Evolutionary conservation across 169 alveolate species (phyloP), one percentile per base, ranked within the genome.

Genomic region (Babesia ovata): DNA sequence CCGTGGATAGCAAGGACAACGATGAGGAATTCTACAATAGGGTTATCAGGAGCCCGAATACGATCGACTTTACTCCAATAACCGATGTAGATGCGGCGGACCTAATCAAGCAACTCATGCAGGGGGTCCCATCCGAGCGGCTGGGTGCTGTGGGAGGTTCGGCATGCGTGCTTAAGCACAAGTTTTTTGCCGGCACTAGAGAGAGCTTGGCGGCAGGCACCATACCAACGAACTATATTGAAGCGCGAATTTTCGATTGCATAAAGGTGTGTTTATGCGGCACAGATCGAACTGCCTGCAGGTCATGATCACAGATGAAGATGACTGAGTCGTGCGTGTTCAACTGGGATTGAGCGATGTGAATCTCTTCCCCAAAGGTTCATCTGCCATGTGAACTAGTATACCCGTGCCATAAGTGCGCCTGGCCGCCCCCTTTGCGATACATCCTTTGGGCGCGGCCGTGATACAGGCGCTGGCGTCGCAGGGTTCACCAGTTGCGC

Each of bases 351-450:
- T 46, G 46, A n/a, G 28, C 22, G 48, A 58, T 10, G 12, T 29
- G 46, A 76, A 76, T 16, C 33, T 76, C 14, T 17, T 56, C 21
- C 87, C 87, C 36, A 79, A 63, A 12, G 36, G 22, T 26, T 67
- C 82, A 0, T 28, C 63, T 29, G 61, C 28, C 56, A 22, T 60
- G 52, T 63, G 58, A 13, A 66, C 54, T 12, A 72, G 48, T 2
- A 79, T 71, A 11, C 87, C 87, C 26, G 87, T 79, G n/a, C 87
- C 87, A 21, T 70, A 70, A 7, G 87, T 79, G 36, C 67, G 48
- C 36, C 87, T 79, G 28, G 84, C 87, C 13, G 87, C 83, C 24
- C 87, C 87, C 46, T 79, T 79, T 6, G 45, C 36, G 11, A 79
- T 53, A 50, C 87, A 79, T 19, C 73, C 83, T 48, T 39, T 71